Evolutionary conservation across 306 rosid species (phyloP).

Genomic region (Aeschynomene evenia): DNA sequence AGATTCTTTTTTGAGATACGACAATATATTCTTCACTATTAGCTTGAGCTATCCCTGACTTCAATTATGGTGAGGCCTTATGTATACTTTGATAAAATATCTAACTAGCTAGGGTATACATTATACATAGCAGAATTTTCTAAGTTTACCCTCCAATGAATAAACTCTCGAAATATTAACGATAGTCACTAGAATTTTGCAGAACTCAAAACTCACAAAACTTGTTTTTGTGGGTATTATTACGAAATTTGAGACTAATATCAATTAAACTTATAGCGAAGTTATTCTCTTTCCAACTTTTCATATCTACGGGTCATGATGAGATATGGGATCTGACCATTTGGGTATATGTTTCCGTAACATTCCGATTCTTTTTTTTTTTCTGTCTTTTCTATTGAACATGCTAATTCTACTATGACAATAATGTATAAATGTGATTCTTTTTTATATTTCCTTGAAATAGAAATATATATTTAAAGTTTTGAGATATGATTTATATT

Average conservation of each 20-base stretch:
- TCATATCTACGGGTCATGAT: neutral
- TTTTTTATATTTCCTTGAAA: neutral
- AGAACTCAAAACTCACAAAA: neutral
- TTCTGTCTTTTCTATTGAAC: no score
- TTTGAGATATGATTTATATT: neutral
- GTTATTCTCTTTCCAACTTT: no score
- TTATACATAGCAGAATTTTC: neutral
- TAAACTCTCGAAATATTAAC: no score
- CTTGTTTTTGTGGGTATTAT: no score
- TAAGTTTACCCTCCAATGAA: neutral
- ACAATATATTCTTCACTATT: conserved; percentile 8
- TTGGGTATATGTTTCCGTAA: neutral
- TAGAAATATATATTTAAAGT: neutral
- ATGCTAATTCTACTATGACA: conserved; percentile 9
- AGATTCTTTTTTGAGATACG: neutral
- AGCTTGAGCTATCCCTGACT: neutral
- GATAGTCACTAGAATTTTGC: no score
- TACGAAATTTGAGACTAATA: no score
- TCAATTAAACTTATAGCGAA: no score
- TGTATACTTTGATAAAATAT: neutral
- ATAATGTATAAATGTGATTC: neutral
- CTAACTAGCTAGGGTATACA: neutral
- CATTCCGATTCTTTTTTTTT: no score
- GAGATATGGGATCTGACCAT: neutral
- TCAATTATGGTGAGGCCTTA: neutral